Base-by-base conservation (phyloP, 139 green algal species). In the Coccomyxa sp. region DNA sequence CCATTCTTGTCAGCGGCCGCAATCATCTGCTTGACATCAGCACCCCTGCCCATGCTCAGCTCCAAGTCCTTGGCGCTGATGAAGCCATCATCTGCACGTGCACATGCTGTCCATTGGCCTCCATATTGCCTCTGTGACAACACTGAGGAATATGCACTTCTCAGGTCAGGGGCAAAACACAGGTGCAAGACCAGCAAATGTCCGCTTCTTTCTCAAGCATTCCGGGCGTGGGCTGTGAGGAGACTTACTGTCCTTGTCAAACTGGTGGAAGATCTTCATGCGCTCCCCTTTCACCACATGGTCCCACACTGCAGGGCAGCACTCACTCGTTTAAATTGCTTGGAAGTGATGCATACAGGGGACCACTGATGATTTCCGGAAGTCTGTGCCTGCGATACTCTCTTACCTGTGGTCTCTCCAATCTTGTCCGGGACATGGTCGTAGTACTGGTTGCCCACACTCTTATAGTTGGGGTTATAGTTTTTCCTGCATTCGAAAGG, bases 21-120 rank as follows among this genome's bases (percentile, higher is more conserved):
- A 34, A 74, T 74, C 33, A 74, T 31, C 69, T 74, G 69, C 12
- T 40, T 31, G 33, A 74, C 69, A 41, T 74, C 69, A n/a, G 33
- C 34, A 10, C 18, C 14, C 14, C 14, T 31, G 34, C 69, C 69
- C 5, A 74, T 18, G 24, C 18, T 40, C 69, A 35, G 29, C 69
- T 74, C 33, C 34, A 74, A 34, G 34, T 74, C 69, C 18, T 8
- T 34, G 9, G 33, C 34, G 34, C 22, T 74, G 33, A 74, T 27
- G 69, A 50, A 74, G 33, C 69, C 69, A 7, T 74, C 69, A 39
- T 64, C 50, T 64, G 50, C 27, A 64, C 5, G 2, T n/a, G n/a
- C n/a, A n/a, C n/a, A n/a, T n/a, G n/a, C n/a, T n/a, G n/a, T n/a
- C n/a, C n/a, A n/a, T n/a, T n/a, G n/a, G n/a, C n/a, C n/a, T n/a